Base-by-base conservation (phyloP, 805 yeast genomes). In the Teunomyces lycoperdinae region DNA sequence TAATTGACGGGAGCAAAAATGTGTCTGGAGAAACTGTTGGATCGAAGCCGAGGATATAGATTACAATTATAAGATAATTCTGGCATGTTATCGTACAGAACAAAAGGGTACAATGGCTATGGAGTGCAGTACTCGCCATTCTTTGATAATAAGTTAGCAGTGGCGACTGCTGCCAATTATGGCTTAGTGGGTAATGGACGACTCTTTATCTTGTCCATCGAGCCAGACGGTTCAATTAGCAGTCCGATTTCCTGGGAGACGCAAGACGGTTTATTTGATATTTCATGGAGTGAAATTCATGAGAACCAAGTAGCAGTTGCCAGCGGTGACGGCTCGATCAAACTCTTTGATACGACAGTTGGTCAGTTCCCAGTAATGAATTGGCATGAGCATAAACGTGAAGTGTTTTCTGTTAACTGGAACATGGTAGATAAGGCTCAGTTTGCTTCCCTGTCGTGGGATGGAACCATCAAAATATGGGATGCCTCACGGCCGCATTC, bases 131-230 rank as follows among this genome's bases (percentile, higher is more conserved):
- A 92, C 70, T 89, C 97, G 0, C 97, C 98, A 1, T 92, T 83
- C 59, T 87, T 82, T 57, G 98, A 92, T 66, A 88, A 87, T 68
- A 87, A 88, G 58, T 60, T 92, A 17, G 97, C 96, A 0, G 92
- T 89, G 29, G 95, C 96, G 0, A 77, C 96, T 0, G 85, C 96
- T 1, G 89, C 97, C 26, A 94, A 92, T 69, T 92, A 83, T 65
- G 98, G 98, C 1, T 71, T 92, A 4, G 96, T 90, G 3, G 99
- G 99, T 2, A 92, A 92, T 65, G 99, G 99, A 5, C 78, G 88
- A 55, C 70, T 92, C 27, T 84, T 73, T 55, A 73, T 92, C 1
- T 70, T 92, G 20, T 82, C 81, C 43, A 87, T 92, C 42, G 79
- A 77, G 45, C 79, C 81, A 17, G 69, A 74, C 51, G 98, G 98